Evolutionary conservation across 371 early-diverging fungal genomes (phyloP), one percentile per base, ranked within the genome.

Genomic region (Conidiobolus incongruus): DNA sequence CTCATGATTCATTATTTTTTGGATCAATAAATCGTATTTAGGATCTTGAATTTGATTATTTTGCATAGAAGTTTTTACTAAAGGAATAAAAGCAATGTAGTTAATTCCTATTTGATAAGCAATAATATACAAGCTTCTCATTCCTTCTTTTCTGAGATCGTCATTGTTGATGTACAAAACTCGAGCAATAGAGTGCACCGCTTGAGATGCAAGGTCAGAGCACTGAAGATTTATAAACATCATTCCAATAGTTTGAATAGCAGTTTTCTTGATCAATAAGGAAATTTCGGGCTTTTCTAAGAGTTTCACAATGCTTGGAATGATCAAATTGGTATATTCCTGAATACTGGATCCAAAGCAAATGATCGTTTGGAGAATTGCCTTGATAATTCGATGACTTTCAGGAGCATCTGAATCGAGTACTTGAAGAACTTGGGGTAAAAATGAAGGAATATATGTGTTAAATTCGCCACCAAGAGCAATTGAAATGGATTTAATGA

Each of bases 391-490:
- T n/a, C n/a, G n/a, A n/a, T n/a, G n/a, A n/a, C n/a, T n/a, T n/a
- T n/a, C n/a, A n/a, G n/a, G n/a, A 2, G 59, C 54, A 51, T 93
- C 91, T 16, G 61, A 60, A 23, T 94, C 95, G 32, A 93, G 73
- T 36, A 75, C 72, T 16, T 66, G 68, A 19, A 77, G 63, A 66
- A 77, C 65, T 33, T 70, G 68, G 8, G 55, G 56, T 3, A 77
- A 49, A 4, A 77, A 52, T 17, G 61, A 65, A 0, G 86, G 83
- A 32, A 89, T 50, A 49, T 85, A 78, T 5, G 69, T 65, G 44
- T 80, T 86, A 58, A 88, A 83, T 47, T 91, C 92, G 26, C 81
- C 79, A 49, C 86, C 87, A 7, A 91, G 50, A 0, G 87, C 82
- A 39, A 72, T 60, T 16, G 88, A 81, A 44, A 87, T 75, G n/a